These are phyloP conservation scores for Cicer pinnatifidum DNA, from an alignment of 306 rosid genomes.

Conservation along the genomic window DNA sequence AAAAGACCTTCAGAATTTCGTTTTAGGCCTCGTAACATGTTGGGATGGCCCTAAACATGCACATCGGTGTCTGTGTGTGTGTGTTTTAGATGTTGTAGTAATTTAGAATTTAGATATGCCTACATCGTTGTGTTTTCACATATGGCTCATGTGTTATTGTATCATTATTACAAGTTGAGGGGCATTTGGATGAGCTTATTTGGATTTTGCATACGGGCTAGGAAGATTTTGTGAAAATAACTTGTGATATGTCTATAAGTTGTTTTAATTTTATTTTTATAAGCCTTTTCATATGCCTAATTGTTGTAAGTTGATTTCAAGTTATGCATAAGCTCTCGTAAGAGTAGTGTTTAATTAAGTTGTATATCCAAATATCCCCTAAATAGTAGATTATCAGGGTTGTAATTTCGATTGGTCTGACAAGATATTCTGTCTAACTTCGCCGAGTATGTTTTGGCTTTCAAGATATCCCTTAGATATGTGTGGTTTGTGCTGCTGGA, in stretches of 20 bases:
- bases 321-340: background rate
- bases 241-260: background rate
- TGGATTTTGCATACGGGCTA: background rate
- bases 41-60: background rate
- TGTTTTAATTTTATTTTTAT: background rate
- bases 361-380: background rate
- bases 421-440: slow-evolving; percentile 19
- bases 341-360: background rate
- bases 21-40: too few relatives aligned
- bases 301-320: background rate
- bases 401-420: slow-evolving; percentile 21
- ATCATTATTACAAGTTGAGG: slow-evolving; percentile 20
- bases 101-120: background rate
- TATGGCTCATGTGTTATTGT: background rate
- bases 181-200: background rate
- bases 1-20: too few relatives aligned
- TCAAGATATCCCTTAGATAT: slow-evolving; percentile 15
- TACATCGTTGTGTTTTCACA: slow-evolving; percentile 12
- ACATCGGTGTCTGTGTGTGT: background rate
- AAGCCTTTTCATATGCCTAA: too few relatives aligned
- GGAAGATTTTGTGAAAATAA: background rate
- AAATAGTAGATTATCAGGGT: slow-evolving; percentile 3
- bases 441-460: background rate
- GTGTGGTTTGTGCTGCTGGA: slow-evolving; percentile 16
- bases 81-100: background rate